Evolutionary conservation across 1,139 yeast species (phyloP).

Genomic region (Debaryomyces sp.): DNA sequence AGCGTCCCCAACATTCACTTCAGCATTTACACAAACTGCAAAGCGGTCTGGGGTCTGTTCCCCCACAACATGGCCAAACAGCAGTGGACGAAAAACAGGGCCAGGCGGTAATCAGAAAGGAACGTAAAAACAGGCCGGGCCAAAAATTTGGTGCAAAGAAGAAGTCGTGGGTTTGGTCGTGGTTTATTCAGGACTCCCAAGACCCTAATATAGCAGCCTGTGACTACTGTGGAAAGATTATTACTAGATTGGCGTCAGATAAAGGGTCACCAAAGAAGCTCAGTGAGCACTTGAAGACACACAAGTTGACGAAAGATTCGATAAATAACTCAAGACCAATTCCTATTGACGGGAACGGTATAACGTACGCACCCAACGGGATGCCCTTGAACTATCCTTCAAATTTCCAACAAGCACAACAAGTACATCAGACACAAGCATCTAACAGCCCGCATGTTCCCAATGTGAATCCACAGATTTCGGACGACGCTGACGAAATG

Average conservation of each 20-base stretch:
- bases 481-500: constrained; percentile 9
- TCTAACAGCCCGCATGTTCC: constrained; percentile 2
- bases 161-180: constrained; percentile 64
- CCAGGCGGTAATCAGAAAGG: constrained; percentile 18
- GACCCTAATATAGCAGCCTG: constrained; percentile 58
- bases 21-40: constrained; percentile 17
- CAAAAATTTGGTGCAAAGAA: constrained; percentile 60
- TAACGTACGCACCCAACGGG: constrained; percentile 33
- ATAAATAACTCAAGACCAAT: constrained; percentile 38
- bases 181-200: constrained; percentile 55
- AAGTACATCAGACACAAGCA: constrained; percentile 9
- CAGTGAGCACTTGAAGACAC: constrained; percentile 59
- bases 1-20: constrained; percentile 15
- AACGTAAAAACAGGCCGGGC: constrained; percentile 48
- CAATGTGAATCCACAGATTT: constrained; percentile 7
- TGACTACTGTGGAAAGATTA: constrained; percentile 53
- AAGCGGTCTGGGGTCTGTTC: constrained; percentile 16
- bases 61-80: constrained; percentile 8
- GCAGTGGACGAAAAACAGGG: constrained; percentile 9
- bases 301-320: constrained; percentile 45
- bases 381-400: constrained; percentile 24
- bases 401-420: constrained; percentile 13
- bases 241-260: constrained; percentile 51
- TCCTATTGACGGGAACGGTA: constrained; percentile 45
- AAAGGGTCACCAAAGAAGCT: constrained; percentile 64